Evolutionary conservation across 208 protist genomes (phyloP).

Genomic region (Leptomonas pyrrhocoris): DNA sequence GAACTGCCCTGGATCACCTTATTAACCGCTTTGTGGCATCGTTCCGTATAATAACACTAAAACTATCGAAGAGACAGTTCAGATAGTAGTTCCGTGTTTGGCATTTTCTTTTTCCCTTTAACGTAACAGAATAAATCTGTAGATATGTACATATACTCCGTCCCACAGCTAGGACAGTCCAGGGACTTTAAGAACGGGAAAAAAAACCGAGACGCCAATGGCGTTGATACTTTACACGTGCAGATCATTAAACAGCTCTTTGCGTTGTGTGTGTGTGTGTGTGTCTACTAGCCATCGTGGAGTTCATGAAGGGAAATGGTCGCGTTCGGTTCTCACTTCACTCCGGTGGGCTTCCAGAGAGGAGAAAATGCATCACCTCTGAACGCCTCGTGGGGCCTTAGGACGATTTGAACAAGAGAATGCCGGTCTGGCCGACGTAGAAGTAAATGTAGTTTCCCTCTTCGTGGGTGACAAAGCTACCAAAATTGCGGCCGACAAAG

Average conservation of each 20-base stretch:
- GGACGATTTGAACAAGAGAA: constrained; percentile 97
- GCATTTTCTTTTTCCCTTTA: no score
- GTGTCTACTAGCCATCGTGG: no score
- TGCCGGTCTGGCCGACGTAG: constrained; percentile 99
- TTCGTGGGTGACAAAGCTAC: constrained; percentile 99
- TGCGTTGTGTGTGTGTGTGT: background rate
- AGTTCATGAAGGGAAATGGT: background rate
- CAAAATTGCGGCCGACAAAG: constrained; percentile 99
- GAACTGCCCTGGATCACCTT: no score
- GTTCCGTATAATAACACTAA: no score
- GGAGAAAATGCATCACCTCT: background rate
- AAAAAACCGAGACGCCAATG: background rate
- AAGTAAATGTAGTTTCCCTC: constrained; percentile 99
- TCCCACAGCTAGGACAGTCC: background rate
- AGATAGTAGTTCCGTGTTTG: no score
- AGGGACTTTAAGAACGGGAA: background rate
- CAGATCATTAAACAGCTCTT: background rate
- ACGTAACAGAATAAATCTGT: background rate
- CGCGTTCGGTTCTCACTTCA: background rate
- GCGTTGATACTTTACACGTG: background rate
- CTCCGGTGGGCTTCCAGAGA: background rate
- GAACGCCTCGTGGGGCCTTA: constrained; percentile 16
- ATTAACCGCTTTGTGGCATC: no score
- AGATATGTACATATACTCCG: constrained; percentile 3
- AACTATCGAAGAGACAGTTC: no score